These are phyloP conservation scores for Metschnikowia koreensis DNA, from an alignment of 805 yeast species.

Conservation along the genomic window DNA sequence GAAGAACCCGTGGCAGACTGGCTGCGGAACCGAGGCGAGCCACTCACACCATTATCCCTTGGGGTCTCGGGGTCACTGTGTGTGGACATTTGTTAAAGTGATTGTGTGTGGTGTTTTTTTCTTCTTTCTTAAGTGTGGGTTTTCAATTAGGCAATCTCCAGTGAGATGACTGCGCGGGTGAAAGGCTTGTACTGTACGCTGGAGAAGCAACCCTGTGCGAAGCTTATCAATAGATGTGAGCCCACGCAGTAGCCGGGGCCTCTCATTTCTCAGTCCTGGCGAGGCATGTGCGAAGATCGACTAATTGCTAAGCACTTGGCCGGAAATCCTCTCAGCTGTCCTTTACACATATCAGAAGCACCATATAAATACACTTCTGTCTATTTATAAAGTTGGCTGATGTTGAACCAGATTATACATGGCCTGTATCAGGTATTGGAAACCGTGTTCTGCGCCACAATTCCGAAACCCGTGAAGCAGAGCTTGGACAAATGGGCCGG, in stretches of 20 bases:
- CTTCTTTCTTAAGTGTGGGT: background rate
- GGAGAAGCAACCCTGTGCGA: background rate
- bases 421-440: background rate
- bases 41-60: conserved; percentile 1
- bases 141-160: background rate
- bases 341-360: background rate
- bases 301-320: background rate
- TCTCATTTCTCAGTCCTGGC: background rate
- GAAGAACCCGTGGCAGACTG: background rate
- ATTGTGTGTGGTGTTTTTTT: background rate
- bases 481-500: conserved; percentile 2
- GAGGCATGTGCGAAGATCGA: background rate
- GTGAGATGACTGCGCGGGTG: conserved; percentile 4
- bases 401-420: background rate
- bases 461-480: conserved; percentile 5
- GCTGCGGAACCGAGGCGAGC: conserved; percentile 8
- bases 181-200: background rate
- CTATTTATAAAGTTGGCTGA: background rate
- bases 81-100: conserved; percentile 5
- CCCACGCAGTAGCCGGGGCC: background rate
- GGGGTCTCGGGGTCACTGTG: conserved; percentile 12
- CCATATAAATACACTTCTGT: background rate
- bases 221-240: conserved; percentile 4
- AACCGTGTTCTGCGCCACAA: conserved; percentile 9
- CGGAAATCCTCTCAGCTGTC: background rate